Conservation (phyloP, 306 rosid species). For the Citrullus colocynthis region DNA sequence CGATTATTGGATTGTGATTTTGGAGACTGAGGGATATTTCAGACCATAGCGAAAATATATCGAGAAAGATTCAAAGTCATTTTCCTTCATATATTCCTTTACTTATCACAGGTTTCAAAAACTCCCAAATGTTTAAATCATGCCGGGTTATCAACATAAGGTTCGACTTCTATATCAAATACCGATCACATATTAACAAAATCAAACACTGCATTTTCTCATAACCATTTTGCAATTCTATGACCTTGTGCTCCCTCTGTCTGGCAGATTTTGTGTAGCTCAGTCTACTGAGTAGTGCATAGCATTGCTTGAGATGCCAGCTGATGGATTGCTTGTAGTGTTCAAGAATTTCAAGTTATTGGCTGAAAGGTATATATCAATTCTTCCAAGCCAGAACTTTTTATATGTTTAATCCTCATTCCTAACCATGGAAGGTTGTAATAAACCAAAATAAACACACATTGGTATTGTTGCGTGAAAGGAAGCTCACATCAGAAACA, state of each 20-base stretch:
- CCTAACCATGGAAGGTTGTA: neutral
- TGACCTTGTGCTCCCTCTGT: neutral
- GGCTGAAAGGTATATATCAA: neutral
- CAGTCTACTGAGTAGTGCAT: neutral
- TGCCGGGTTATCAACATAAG: neutral
- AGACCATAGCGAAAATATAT: neutral
- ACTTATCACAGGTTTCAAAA: neutral
- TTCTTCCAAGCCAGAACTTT: neutral
- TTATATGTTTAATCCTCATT: neutral
- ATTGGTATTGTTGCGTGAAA: neutral
- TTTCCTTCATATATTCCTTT: neutral
- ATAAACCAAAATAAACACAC: neutral
- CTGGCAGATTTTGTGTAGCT: slow-evolving; percentile 2
- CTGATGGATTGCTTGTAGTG: neutral
- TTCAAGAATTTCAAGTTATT: neutral
- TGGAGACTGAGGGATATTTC: neutral
- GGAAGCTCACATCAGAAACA: neutral
- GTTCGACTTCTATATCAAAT: neutral
- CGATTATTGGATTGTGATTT: neutral
- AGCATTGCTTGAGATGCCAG: neutral
- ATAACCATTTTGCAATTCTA: neutral
- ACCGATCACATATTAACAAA: neutral
- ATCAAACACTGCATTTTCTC: neutral
- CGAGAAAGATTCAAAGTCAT: neutral
- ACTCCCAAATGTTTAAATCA: neutral